A percentile compares a stretch with the other conserved stretches of the same genome.
Conservation (phyloP, 495 filamentous ascomycete genomes). For the Talaromyces stipitatus region DNA sequence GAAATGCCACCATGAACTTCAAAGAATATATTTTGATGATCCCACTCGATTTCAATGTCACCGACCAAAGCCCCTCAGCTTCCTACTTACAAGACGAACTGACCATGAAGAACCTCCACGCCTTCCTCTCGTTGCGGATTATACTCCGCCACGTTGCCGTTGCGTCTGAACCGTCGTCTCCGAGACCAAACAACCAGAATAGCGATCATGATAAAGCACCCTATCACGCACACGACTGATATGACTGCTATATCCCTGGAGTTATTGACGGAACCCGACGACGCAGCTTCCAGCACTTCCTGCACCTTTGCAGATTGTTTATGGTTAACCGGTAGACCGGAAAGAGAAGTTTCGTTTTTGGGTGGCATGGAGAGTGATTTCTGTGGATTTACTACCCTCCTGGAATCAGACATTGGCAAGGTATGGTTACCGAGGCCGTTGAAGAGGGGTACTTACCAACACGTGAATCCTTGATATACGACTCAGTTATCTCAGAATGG, state of each 20-base stretch:
- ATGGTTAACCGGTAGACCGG: background rate
- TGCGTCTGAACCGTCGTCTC: background rate
- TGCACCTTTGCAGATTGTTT: background rate
- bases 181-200: background rate
- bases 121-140: background rate
- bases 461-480: background rate
- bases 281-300: background rate
- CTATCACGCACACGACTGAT: background rate
- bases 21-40: background rate
- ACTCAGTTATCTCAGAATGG: background rate
- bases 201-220: background rate
- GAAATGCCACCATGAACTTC: background rate
- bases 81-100: background rate
- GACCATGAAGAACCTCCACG: background rate
- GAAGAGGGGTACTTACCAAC: background rate
- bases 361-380: background rate
- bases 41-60: too few relatives aligned
- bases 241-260: background rate
- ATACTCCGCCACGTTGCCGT: background rate
- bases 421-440: background rate
- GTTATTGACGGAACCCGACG: background rate
- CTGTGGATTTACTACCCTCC: background rate
- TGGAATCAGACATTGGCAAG: background rate
- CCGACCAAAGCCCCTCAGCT: background rate
- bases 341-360: background rate